Evolutionary conservation across 371 early-diverging fungal species (phyloP).

Genomic region (Circinella minor): DNA sequence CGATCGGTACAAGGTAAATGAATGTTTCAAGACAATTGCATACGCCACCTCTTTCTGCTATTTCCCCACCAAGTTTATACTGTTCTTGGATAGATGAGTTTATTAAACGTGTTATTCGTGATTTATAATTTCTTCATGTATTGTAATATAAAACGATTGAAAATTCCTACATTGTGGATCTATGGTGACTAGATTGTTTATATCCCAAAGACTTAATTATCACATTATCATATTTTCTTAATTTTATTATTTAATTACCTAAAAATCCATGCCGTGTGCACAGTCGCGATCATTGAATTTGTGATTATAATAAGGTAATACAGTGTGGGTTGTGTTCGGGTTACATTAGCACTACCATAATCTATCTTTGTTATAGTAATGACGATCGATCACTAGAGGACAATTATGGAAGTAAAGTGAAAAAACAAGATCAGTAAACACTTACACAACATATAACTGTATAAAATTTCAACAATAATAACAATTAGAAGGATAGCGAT

Average conservation of each 20-base stretch:
- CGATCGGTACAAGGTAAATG: not conserved
- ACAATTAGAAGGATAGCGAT: too few species aligned
- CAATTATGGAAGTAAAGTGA: too few species aligned
- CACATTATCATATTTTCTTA: not conserved
- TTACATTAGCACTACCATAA: not conserved
- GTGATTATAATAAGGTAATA: not conserved
- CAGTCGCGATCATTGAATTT: not conserved
- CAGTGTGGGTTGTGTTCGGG: not conserved
- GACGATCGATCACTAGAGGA: not conserved
- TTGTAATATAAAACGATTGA: not conserved
- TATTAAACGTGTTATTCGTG: not conserved
- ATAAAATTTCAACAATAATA: too few species aligned
- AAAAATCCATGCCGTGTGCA: not conserved
- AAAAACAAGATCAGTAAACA: too few species aligned
- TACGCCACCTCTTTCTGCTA: conserved; percentile 3
- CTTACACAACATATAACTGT: too few species aligned
- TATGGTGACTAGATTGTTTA: conserved; percentile 10
- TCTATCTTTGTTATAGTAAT: not conserved
- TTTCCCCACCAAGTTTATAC: not conserved
- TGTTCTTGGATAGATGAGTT: too few species aligned
- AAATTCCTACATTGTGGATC: not conserved
- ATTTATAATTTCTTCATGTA: not conserved
- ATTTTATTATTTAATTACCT: too few species aligned
- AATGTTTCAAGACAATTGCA: not conserved
- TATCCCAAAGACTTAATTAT: not conserved